These are phyloP conservation scores for Hyphopichia khmerensis DNA, from an alignment of 1,139 yeast species.

Conservation along the genomic window DNA sequence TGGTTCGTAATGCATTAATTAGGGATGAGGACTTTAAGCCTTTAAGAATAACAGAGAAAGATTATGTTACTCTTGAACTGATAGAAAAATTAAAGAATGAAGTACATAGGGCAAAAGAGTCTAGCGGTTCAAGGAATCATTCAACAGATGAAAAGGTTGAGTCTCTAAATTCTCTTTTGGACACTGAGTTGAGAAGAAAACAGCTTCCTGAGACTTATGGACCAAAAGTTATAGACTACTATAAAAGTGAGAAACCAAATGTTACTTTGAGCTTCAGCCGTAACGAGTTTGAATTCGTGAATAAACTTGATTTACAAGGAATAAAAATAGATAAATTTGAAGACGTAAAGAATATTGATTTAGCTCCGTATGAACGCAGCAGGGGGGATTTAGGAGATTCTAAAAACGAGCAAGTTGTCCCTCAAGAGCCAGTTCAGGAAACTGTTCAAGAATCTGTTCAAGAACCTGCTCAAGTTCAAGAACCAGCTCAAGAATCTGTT, in stretches of 20 bases:
- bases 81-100: constrained; percentile 12
- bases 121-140: constrained; percentile 4
- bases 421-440: too few species aligned
- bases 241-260: constrained; percentile 14
- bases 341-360: constrained; percentile 26
- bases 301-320: constrained; percentile 4
- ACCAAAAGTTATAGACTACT: constrained; percentile 13
- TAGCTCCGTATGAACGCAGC: constrained; percentile 16
- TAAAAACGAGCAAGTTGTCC: neutral
- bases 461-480: neutral
- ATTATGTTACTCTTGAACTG: constrained; percentile 14
- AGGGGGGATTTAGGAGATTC: neutral
- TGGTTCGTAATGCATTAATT: constrained; percentile 24
- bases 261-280: constrained; percentile 14
- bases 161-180: constrained; percentile 7
- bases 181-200: constrained; percentile 6
- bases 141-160: constrained; percentile 3
- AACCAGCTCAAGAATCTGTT: neutral
- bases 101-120: neutral
- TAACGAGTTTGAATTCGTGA: constrained; percentile 8
- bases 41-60: constrained; percentile 20
- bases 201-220: constrained; percentile 10
- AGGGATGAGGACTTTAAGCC: constrained; percentile 12
- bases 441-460: neutral
- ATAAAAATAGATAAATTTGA: constrained; percentile 19